Base-by-base conservation (phyloP, 1,284 basidiomycete species). In the Volvariella volvacea region DNA sequence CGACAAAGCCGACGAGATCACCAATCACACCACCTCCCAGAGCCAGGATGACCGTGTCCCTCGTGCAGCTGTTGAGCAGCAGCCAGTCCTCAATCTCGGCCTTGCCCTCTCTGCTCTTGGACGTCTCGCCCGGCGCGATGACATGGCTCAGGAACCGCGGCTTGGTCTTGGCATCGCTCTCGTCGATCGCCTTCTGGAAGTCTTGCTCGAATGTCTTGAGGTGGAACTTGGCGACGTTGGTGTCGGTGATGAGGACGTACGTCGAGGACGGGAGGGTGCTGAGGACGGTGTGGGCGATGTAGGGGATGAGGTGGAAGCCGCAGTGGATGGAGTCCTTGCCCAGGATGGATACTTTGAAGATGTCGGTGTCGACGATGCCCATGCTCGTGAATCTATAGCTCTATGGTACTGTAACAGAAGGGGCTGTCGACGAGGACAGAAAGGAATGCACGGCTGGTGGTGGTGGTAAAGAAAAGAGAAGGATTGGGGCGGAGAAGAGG, bases 21-120 rank as follows among this genome's bases (percentile, higher is more conserved):
- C 92, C 96, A 52, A 99, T 92, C 49, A 99, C 95, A 42, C 95
- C 95, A 31, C 95, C 95, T 19, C 95, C 95, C 22, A 99, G 77
- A 0, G 95, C 95, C 42, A 99, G 71, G 48, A 98, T 74, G 51
- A 98, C 91, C 2, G 91, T 95, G 62, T 96, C 95, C 47, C 95
- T 73, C 1, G 94, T 97, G 62, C 93, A 95, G 60, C 82, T 81
- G 57, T 94, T 81, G 25, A 84, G 72, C 45, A 99, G 73, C 48
- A 99, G 71, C 70, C 88, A 98, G 65, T 99, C 95, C 62, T 99
- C 95, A 55, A 99, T 87, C 44, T 83, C 76, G 3, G 92, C 93
- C 65, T 99, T 99, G 48, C 90, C 90, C 55, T 90, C 78, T 41
- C 96, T 77, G 52, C 84, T 88, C 69, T 99, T 99, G 44, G 88